phyloP scores from a whole-genome alignment of 805 yeast species.

The Candida caryicola region DNA sequence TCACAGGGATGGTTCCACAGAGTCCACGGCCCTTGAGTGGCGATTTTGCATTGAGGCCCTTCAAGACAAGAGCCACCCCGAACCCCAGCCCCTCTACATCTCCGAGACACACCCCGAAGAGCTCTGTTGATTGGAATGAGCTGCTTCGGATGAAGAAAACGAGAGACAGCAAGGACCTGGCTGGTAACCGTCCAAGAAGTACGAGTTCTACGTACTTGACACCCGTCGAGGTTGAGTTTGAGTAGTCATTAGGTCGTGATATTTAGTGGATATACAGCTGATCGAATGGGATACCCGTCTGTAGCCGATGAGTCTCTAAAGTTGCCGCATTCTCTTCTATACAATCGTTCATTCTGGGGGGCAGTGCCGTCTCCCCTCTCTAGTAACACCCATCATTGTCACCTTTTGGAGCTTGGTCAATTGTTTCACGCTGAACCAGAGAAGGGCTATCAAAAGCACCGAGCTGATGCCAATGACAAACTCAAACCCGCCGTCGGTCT shows the following conservation, averaged over 20 bases:
- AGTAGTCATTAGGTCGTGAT: slow-evolving; percentile 9
- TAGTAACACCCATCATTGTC: slow-evolving; percentile 54
- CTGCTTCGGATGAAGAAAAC: slow-evolving; percentile 1
- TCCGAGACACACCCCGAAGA: slow-evolving; percentile 27
- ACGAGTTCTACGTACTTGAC: slow-evolving; percentile 21
- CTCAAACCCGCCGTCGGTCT: slow-evolving; percentile 66
- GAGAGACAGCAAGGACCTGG: slow-evolving; percentile 2
- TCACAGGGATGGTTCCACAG: slow-evolving; percentile 8
- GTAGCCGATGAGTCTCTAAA: too few species aligned
- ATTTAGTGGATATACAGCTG: not conserved
- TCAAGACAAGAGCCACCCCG: slow-evolving; percentile 40
- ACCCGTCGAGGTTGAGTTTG: slow-evolving; percentile 30
- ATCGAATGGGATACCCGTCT: too few species aligned
- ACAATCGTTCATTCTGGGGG: too few species aligned
- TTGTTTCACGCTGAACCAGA: slow-evolving; percentile 52
- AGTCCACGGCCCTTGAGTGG: slow-evolving; percentile 23
- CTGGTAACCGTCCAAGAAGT: slow-evolving; percentile 13
- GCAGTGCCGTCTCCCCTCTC: slow-evolving; percentile 9
- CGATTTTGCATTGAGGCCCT: slow-evolving; percentile 41
- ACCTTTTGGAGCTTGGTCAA: slow-evolving; percentile 68
- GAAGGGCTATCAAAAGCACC: slow-evolving; percentile 42
- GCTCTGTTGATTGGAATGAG: slow-evolving; percentile 11
- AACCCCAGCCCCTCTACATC: slow-evolving; percentile 38
- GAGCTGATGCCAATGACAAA: slow-evolving; percentile 42
- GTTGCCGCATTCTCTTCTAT: too few species aligned